phyloP scores from a whole-genome alignment of 2,329 filamentous ascomycete genomes.

The Lachnellula suecica region DNA sequence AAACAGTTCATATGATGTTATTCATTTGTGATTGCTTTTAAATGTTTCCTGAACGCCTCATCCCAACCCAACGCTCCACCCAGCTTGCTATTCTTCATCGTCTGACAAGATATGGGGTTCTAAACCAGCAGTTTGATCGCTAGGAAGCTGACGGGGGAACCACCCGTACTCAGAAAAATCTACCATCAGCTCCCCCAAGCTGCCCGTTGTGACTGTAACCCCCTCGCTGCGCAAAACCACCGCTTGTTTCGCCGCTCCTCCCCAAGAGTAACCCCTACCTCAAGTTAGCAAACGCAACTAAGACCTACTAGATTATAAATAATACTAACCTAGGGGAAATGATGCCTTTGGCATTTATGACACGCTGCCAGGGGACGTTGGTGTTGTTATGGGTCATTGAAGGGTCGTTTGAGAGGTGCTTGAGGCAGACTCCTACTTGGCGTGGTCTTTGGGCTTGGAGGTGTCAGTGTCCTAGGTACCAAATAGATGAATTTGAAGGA shows the following conservation, averaged over 20 bases:
- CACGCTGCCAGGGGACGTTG: conserved; percentile 92
- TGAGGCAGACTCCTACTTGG: conserved; percentile 88
- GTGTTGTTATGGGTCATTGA: conserved; percentile 61
- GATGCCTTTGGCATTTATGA: conserved; percentile 82
- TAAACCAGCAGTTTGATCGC: conserved; percentile 26
- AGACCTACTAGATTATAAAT: neutral
- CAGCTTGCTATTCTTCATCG: conserved; percentile 18
- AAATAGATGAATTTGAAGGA: neutral
- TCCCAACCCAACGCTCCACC: neutral
- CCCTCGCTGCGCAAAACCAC: conserved; percentile 35
- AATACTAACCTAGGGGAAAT: conserved; percentile 74
- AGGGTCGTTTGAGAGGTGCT: conserved; percentile 67
- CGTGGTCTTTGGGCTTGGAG: conserved; percentile 65
- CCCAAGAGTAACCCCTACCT: no score
- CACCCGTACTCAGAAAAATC: conserved; percentile 37
- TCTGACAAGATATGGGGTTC: conserved; percentile 19
- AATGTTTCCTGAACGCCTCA: neutral
- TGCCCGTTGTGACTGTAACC: conserved; percentile 33
- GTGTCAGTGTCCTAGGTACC: neutral
- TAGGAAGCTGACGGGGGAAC: conserved; percentile 40
- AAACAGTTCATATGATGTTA: neutral
- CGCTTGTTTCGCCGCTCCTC: conserved; percentile 36
- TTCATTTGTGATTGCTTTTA: neutral
- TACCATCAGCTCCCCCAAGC: conserved; percentile 34
- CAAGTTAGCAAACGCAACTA: neutral